Evolutionary conservation across 768 basidiomycete genomes (phyloP).

Genomic region (Boletus sp.): DNA sequence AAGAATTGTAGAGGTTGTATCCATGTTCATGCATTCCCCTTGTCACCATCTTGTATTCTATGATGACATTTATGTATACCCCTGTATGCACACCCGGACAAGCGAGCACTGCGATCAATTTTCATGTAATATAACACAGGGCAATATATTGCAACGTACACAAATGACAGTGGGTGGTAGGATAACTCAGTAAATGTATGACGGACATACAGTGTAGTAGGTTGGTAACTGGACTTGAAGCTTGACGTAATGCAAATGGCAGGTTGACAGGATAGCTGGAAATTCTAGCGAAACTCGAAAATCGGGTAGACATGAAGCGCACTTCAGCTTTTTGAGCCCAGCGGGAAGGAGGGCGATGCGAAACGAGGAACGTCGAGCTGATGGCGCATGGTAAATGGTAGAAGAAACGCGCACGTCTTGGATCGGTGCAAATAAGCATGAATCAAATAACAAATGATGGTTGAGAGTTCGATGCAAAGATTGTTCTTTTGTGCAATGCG

Average conservation of each 20-base stretch:
- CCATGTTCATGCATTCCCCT: conserved; percentile 11
- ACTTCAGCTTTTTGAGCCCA: conserved; percentile 26
- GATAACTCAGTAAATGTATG: conserved; percentile 16
- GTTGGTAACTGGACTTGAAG: conserved; percentile 11
- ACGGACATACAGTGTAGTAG: conserved; percentile 21
- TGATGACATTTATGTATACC: conserved; percentile 11
- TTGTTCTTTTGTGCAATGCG: conserved; percentile 27
- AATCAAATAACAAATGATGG: conserved; percentile 29
- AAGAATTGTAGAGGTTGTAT: not conserved
- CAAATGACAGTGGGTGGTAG: conserved; percentile 29
- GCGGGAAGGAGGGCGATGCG: conserved; percentile 13
- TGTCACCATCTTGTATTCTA: conserved; percentile 24
- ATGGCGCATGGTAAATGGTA: conserved; percentile 28
- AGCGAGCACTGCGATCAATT: not conserved
- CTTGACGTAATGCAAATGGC: conserved; percentile 27
- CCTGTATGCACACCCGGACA: conserved; percentile 2
- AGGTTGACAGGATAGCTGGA: conserved; percentile 22
- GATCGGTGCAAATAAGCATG: conserved; percentile 35
- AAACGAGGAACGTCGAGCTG: conserved; percentile 23
- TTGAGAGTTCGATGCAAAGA: conserved; percentile 34
- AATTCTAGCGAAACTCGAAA: conserved; percentile 24
- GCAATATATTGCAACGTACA: conserved; percentile 28
- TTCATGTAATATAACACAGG: conserved; percentile 17
- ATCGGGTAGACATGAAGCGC: conserved; percentile 27
- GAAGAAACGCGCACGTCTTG: conserved; percentile 27